Evolutionary conservation across 768 basidiomycete genomes (phyloP).

Genomic region (Pleurotus ostreatus): DNA sequence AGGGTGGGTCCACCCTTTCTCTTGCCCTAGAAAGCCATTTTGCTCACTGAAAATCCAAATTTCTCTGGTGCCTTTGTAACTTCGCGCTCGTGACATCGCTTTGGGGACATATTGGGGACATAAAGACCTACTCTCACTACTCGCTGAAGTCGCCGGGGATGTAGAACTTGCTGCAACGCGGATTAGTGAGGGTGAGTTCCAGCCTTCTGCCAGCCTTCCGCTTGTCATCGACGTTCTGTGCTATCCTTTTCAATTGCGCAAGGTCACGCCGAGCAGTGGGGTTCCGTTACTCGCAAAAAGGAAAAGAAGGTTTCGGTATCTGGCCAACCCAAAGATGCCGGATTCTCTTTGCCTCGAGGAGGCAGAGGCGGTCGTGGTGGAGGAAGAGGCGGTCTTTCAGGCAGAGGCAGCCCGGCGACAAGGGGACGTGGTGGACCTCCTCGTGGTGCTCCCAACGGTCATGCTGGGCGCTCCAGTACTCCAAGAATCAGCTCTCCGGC

Average conservation of each 20-base stretch:
- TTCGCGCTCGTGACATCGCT: neutral
- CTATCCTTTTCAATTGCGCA: neutral
- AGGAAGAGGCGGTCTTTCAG: constrained; percentile 53
- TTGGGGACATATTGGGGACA: constrained; percentile 1
- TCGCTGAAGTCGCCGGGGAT: constrained; percentile 68
- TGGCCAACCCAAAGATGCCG: constrained; percentile 45
- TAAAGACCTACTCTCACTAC: constrained; percentile 65
- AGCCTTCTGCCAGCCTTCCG: neutral
- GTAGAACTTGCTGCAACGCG: constrained; percentile 64
- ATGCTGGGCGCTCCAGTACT: constrained; percentile 30
- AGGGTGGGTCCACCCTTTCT: constrained; percentile 41
- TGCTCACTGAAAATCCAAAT: constrained; percentile 21
- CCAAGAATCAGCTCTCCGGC: constrained; percentile 21
- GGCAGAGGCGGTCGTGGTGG: constrained; percentile 56
- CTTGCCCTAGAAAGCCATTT: constrained; percentile 17
- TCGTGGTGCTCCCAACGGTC: constrained; percentile 30
- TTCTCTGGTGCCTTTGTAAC: neutral
- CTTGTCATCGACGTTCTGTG: neutral
- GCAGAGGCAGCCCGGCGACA: constrained; percentile 50
- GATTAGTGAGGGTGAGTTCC: constrained; percentile 64
- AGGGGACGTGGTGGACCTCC: constrained; percentile 26
- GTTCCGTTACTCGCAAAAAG: constrained; percentile 81
- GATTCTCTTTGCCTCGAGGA: constrained; percentile 35
- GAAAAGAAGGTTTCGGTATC: constrained; percentile 62
- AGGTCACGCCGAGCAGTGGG: constrained; percentile 82